These are phyloP conservation scores for Apiotrichum brassicae DNA, from an alignment of 1,284 basidiomycete species.

Conservation along the genomic window DNA sequence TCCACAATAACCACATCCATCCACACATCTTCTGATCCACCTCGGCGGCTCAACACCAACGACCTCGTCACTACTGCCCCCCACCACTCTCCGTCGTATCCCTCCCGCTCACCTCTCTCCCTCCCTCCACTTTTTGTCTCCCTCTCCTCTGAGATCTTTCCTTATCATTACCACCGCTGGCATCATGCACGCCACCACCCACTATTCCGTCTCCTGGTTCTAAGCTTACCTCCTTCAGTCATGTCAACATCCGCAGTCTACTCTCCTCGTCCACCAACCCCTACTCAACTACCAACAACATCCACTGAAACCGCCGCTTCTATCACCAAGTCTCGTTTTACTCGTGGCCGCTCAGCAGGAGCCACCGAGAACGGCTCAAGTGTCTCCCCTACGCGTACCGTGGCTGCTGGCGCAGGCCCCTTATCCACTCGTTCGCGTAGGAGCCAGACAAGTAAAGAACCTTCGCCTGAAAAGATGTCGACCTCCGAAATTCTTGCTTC, in stretches of 20 bases:
- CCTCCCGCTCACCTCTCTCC: too few relatives aligned
- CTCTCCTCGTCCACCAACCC: constrained; percentile 10
- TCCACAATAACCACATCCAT: too few relatives aligned
- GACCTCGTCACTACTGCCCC: too few relatives aligned
- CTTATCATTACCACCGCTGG: neutral
- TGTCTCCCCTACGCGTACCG: constrained; percentile 13
- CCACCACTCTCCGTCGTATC: too few relatives aligned
- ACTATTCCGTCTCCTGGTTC: neutral
- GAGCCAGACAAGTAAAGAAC: constrained; percentile 11
- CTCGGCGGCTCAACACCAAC: too few relatives aligned
- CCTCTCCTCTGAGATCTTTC: neutral
- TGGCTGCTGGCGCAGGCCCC: neutral
- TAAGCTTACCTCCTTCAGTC: neutral
- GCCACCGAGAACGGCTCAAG: constrained; percentile 1
- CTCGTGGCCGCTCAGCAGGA: constrained; percentile 7
- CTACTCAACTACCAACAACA: neutral
- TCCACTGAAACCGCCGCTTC: neutral
- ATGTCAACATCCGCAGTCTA: constrained; percentile 18
- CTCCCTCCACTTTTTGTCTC: too few relatives aligned
- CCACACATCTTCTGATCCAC: too few relatives aligned
- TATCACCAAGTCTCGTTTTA: constrained; percentile 3
- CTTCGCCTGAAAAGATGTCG: constrained; percentile 16
- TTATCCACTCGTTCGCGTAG: constrained; percentile 9
- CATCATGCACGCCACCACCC: neutral
- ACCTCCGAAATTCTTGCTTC: neutral